Base-by-base conservation (phyloP, 2,329 filamentous ascomycete species). In the Lecanicillium sp. region DNA sequence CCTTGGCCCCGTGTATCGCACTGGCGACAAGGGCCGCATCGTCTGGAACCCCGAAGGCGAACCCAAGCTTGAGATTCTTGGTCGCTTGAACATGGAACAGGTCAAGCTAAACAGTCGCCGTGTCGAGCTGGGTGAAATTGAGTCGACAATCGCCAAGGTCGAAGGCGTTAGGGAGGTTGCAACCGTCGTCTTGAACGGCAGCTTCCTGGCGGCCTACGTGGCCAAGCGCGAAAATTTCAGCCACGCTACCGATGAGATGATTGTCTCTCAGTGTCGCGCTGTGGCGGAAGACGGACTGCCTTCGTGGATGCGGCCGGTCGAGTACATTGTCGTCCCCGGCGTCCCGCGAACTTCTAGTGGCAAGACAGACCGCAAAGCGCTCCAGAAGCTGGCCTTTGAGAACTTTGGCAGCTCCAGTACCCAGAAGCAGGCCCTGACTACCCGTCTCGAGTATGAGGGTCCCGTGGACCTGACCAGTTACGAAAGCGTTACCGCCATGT, bases 171-270 rank as follows among this genome's bases (percentile, higher is more conserved):
- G 67, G 52, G 60, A 70, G 62, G 8, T 62, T 64, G 0, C 72
- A 73, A 2, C 78, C 71, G 51, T 81, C 75, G 63, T 79, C 72
- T 33, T 47, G 17, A 51, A 48, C 5, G 42, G 40, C 10, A 51
- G 35, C 11, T 44, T 51, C 35, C 19, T 51, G n/a, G 49, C 49
- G 11, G 45, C 45, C 17, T 51, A 44, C 26, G 49, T 51, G 11
- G 39, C 42, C 14, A 26, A 37, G 12, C 36, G 49, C 4, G 49
- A 51, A 2, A 37, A 32, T 17, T 41, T 36, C 20, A 10, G 17
- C 9, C 24, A 43, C 9, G n/a, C 44, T 26, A 30, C 32, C 12
- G 19, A 33, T 20, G 40, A 44, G 40, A 14, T 19, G 9, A 21
- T 49, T 11, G 19, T 47, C 11, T 27, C 30, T 8, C 37, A 43